Evolutionary conservation across 441 rosid species (phyloP).

Genomic region (Iberis amara): DNA sequence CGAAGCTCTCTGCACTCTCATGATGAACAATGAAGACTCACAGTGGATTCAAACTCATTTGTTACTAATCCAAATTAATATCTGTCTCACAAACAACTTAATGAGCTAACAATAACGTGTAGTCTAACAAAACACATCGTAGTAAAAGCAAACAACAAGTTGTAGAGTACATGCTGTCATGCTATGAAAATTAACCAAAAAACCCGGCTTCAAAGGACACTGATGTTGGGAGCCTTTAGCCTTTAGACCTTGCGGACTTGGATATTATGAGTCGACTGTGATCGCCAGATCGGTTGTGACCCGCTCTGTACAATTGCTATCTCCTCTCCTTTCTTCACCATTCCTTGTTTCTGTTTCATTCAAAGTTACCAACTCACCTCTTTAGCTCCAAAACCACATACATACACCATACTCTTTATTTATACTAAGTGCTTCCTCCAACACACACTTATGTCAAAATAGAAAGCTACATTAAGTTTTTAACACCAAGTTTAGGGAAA

Average conservation of each 20-base stretch:
- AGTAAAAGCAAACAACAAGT: too few relatives aligned
- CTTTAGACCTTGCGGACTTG: conserved; percentile 82
- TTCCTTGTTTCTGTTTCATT: conserved; percentile 72
- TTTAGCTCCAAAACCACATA: background rate
- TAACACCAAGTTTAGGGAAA: background rate
- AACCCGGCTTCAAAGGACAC: too few relatives aligned
- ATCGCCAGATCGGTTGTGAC: conserved; percentile 88
- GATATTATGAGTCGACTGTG: conserved; percentile 89
- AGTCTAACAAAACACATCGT: too few relatives aligned
- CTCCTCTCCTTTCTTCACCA: conserved; percentile 95
- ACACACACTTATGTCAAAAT: background rate
- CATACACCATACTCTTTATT: too few relatives aligned
- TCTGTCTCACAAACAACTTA: too few relatives aligned
- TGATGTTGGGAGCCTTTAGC: conserved; percentile 21
- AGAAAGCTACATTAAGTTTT: conserved; percentile 1
- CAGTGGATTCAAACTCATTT: too few relatives aligned
- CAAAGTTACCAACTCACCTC: conserved; percentile 16
- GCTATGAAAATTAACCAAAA: conserved; percentile 6
- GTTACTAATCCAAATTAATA: too few relatives aligned
- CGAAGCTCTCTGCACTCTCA: too few relatives aligned
- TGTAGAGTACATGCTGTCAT: too few relatives aligned
- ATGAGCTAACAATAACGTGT: too few relatives aligned
- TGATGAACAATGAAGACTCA: too few relatives aligned
- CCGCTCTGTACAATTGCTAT: conserved; percentile 91
- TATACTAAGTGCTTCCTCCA: too few relatives aligned